Base-by-base conservation (phyloP, 2,329 filamentous ascomycete genomes). In the Aspergillus caelatus region DNA sequence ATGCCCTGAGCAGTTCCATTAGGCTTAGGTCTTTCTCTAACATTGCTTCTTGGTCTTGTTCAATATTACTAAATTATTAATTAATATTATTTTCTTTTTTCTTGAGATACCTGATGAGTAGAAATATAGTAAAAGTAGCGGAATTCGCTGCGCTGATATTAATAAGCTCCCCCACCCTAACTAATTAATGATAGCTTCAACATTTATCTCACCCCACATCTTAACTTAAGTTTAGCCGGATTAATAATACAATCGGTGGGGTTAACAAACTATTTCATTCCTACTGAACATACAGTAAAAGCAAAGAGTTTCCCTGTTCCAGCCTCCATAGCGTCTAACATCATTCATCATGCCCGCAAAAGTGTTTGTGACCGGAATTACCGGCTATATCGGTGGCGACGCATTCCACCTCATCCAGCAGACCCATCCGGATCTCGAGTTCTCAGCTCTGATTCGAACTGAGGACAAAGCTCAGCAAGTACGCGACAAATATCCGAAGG, bases 311-410 rank as follows among this genome's bases (percentile, higher is more conserved):
- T 46, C 45, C 8, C 3, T 16, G 14, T 16, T 23, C 2, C 21
- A 14, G 28, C 23, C 28, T n/a, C 21, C 50, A 12, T 8, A 53
- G 21, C 21, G 16, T 26, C 21, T 19, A 28, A 26, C 6, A 50
- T 30, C 16, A 50, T 50, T 19, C 16, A 50, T 50, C 23, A 54
- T 54, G 52, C 30, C 52, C 10, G 8, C 28, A 3, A 54, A 23
- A 16, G 30, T 54, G n/a, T 54, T 36, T 5, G 19, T 54, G n/a
- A 81, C 79, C 43, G 80, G 80, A 36, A 75, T 72, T 2, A 81
- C 81, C 39, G 81, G 81, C 57, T 84, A 84, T 70, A 82, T 85
- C 61, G 83, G 82, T 12, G 83, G 83, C 43, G 81, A 82, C 57
- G 76, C 80, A 55, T 74, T 85, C 10, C 77, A 81, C 64, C 76